Evolutionary conservation across 257 asterid species (phyloP).

Genomic region (Capsicum chinense): DNA sequence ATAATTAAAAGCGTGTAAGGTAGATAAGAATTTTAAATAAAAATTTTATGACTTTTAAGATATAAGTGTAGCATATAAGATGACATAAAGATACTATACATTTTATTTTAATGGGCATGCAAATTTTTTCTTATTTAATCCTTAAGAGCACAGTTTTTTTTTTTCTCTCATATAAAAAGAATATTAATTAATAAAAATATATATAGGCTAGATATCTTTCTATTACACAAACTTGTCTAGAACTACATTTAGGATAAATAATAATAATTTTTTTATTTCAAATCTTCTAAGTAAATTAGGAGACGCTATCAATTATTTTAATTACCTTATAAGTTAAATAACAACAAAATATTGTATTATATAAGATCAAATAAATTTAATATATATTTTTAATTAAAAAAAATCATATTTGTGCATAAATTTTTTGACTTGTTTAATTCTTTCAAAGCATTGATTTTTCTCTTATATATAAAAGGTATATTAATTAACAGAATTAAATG

Average conservation of each 20-base stretch:
- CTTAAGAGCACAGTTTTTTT: not conserved
- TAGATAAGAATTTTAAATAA: not conserved
- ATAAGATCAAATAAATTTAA: too few species aligned
- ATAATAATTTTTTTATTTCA: not conserved
- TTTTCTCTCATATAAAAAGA: not conserved
- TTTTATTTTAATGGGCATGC: not conserved
- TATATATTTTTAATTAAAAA: too few species aligned
- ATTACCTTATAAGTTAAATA: not conserved
- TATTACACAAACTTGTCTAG: not conserved
- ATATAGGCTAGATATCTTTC: not conserved
- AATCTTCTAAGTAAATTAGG: not conserved
- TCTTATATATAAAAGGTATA: too few species aligned
- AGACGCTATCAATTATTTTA: not conserved
- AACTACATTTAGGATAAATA: not conserved
- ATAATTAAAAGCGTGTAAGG: not conserved
- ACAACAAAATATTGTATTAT: not conserved
- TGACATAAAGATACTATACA: not conserved
- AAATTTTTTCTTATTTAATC: not conserved
- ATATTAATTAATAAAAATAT: not conserved
- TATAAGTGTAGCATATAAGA: not conserved
- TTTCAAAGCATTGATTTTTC: too few species aligned
- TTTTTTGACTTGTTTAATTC: too few species aligned
- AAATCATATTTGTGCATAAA: too few species aligned
- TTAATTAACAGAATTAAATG: too few species aligned
- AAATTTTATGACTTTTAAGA: not conserved